phyloP scores from a whole-genome alignment of 1,139 yeast species.

The Lodderomyces margitis region DNA sequence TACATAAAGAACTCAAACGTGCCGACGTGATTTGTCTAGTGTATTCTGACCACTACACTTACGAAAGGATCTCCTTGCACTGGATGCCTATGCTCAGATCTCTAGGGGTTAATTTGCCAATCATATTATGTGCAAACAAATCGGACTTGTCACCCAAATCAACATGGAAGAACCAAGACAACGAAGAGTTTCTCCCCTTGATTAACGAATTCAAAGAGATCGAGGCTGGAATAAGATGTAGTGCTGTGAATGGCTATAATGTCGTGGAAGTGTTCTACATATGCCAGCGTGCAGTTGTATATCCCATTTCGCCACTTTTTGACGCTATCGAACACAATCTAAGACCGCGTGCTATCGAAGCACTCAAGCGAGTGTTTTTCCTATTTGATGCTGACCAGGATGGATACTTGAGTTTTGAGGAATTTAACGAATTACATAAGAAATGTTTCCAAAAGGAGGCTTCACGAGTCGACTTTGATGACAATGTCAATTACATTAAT shows the following conservation, averaged over 20 bases:
- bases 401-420: conserved; percentile 69
- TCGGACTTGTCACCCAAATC: conserved; percentile 46
- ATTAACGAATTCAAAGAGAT: conserved; percentile 90
- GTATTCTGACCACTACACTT: conserved; percentile 89
- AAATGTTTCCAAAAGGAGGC: conserved; percentile 65
- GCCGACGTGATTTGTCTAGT: conserved; percentile 94
- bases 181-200: conserved; percentile 83
- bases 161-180: conserved; percentile 25
- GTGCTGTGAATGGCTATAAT: conserved; percentile 76
- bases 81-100: conserved; percentile 95
- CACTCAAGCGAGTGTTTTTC: conserved; percentile 78
- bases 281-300: conserved; percentile 88
- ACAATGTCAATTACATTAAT: conserved; percentile 27
- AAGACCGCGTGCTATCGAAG: conserved; percentile 74
- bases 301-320: conserved; percentile 90
- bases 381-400: conserved; percentile 89
- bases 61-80: conserved; percentile 83
- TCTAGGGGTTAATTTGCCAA: conserved; percentile 87
- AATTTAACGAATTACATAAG: conserved; percentile 64
- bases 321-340: conserved; percentile 86
- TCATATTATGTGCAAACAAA: conserved; percentile 87
- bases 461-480: conserved; percentile 27
- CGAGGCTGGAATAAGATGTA: conserved; percentile 84
- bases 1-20: conserved; percentile 73
- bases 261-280: conserved; percentile 88